These are phyloP conservation scores for Trametes gibbosa DNA, from an alignment of 768 basidiomycete species.

Conservation along the genomic window DNA sequence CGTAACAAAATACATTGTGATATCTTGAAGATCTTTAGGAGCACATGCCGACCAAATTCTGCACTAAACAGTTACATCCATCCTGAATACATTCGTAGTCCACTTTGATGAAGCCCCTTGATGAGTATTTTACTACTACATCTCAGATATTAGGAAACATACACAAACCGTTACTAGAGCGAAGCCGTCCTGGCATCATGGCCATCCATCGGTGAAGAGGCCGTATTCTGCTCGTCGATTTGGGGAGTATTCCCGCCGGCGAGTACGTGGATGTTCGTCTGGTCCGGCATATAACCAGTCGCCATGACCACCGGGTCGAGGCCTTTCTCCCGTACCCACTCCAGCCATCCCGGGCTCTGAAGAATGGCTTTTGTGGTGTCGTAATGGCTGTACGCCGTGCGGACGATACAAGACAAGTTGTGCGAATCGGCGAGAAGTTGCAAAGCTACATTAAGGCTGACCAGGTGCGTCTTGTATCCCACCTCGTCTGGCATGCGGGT, in stretches of 20 bases:
- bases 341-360: not conserved
- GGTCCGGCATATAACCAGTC: too few species aligned
- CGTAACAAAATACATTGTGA: too few species aligned
- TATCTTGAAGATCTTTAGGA: too few species aligned
- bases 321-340: not conserved
- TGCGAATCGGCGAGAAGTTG: constrained; percentile 27
- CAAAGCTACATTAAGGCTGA: constrained; percentile 45
- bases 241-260: too few species aligned
- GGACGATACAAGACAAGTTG: constrained; percentile 33
- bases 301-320: not conserved
- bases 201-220: not conserved
- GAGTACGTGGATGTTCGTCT: too few species aligned
- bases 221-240: too few species aligned
- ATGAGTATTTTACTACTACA: too few species aligned
- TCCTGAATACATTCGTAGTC: too few species aligned
- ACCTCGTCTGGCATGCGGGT: constrained; percentile 62
- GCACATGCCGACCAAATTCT: not conserved
- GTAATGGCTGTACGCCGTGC: constrained; percentile 41
- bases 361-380: constrained; percentile 1
- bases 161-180: not conserved
- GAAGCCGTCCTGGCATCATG: not conserved
- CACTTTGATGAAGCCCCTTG: too few species aligned
- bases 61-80: not conserved
- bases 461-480: constrained; percentile 42
- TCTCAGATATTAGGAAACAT: too few species aligned